Evolutionary conservation across 257 asterid genomes (phyloP), one percentile per base, ranked within the genome.

Genomic region (Pogostemon cablin): DNA sequence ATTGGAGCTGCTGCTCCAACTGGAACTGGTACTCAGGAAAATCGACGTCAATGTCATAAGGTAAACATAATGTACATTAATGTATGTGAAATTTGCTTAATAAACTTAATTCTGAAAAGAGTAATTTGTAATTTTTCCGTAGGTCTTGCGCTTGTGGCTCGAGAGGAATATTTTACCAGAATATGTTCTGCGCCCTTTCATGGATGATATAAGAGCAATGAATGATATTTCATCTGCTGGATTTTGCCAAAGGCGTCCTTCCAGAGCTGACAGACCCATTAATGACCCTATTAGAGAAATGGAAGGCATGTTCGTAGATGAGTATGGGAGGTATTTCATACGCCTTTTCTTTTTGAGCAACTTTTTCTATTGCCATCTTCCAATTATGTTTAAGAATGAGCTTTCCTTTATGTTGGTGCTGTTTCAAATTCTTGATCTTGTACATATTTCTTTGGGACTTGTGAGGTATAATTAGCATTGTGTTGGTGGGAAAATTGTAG

Each of bases 271-370:
- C 82, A 86, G 99, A 62, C 85, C 98, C 76, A 73, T 93, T 72
- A 95, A 93, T 72, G 99, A 93, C 85, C 99, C 99, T 65, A 83
- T 93, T 77, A 85, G 99, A 82, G 99, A 91, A 72, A 93, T 93
- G 96, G 99, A 93, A 78, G 99, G 93, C 80, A 87, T 93, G 95
- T 76, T 85, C 76, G 98, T 93, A 53, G 99, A 93, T 74, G 99
- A 93, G 82, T 93, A 93, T 75, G 99, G 99, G 71, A 89, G 96
- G 96, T 95, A 50, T 65, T 65, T 67, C 71, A 76, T 58, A 65
- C 78, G 72, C 49, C 9, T 42, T 10, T 17, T 40, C 55, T 66
- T 32, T 25, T 58, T 67, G 53, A 39, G 57, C 34, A 49, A 54
- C 43, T 69, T 11, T 46, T 46, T 42, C 39, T 62, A 58, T 67